phyloP scores from a whole-genome alignment of 2,329 filamentous ascomycete species.

The Monosporascus cannonballus region DNA sequence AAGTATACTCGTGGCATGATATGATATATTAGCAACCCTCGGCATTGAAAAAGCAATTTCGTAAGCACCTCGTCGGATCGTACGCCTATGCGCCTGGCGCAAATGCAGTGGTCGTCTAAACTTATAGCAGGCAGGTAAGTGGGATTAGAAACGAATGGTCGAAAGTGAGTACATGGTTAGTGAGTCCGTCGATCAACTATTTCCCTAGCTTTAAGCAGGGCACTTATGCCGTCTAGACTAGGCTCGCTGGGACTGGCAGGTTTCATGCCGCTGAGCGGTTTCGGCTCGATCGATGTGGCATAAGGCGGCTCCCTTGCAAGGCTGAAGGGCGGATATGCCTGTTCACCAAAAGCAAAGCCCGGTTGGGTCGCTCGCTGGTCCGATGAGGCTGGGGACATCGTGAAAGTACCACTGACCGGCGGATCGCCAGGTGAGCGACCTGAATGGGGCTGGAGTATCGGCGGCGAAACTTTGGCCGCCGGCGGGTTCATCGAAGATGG shows the following conservation, averaged over 20 bases:
- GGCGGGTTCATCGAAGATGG: slow-evolving; percentile 4
- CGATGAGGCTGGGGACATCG: background rate
- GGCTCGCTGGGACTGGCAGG: slow-evolving; percentile 12
- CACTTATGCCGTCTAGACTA: slow-evolving; percentile 51
- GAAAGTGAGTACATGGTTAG: background rate
- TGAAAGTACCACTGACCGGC: background rate
- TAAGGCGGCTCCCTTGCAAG: slow-evolving; percentile 4
- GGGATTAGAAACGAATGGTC: background rate
- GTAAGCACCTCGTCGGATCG: background rate
- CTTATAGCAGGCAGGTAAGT: background rate
- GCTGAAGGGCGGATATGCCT: background rate
- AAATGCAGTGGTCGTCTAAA: background rate
- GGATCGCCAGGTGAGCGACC: slow-evolving; percentile 2
- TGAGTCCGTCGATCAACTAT: slow-evolving; percentile 42
- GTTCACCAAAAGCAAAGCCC: background rate
- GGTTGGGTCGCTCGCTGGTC: background rate
- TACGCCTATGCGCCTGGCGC: background rate
- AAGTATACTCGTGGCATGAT: background rate
- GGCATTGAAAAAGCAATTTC: background rate
- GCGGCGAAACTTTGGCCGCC: slow-evolving; percentile 12
- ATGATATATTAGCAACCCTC: background rate
- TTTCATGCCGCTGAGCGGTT: slow-evolving; percentile 6
- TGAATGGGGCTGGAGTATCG: slow-evolving; percentile 12
- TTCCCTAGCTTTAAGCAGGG: slow-evolving; percentile 52
- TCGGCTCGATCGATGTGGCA: slow-evolving; percentile 8